Conservation (phyloP, 352 stramenopile genomes). For the Pythium rhizo-oryzae region DNA sequence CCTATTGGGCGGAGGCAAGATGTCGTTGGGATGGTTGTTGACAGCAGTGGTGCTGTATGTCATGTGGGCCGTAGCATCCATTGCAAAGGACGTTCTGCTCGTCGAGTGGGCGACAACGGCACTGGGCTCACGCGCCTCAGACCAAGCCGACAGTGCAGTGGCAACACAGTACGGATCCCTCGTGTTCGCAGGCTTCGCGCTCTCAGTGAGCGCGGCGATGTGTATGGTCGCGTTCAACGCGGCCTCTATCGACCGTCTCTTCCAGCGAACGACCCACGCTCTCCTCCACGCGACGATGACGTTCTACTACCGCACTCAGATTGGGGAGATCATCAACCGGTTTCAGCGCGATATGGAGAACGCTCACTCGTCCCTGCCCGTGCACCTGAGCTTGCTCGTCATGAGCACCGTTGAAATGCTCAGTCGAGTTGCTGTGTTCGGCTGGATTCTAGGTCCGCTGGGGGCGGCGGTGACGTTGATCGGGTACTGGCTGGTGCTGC, state of each 20-base stretch:
- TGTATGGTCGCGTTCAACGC: neutral
- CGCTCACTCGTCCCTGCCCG: slow-evolving; percentile 32
- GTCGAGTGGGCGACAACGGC: too few species aligned
- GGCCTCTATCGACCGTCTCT: slow-evolving; percentile 42
- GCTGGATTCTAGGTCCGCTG: neutral
- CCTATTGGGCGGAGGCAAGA: too few species aligned
- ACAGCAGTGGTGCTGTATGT: too few species aligned
- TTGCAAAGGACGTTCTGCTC: too few species aligned
- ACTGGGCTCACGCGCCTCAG: too few species aligned
- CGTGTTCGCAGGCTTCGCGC: too few species aligned
- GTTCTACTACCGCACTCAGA: slow-evolving; percentile 85
- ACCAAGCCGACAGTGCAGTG: too few species aligned
- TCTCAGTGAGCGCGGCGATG: too few species aligned
- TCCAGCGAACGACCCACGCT: slow-evolving; percentile 76
- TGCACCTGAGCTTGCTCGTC: neutral
- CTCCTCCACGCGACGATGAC: slow-evolving; percentile 10
- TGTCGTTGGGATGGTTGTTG: too few species aligned
- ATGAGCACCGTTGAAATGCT: neutral
- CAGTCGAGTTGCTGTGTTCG: neutral
- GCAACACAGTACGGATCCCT: too few species aligned
- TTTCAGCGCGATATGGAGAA: too few species aligned
- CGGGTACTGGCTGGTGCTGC: neutral
- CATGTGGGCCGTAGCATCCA: too few species aligned
- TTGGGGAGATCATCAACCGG: slow-evolving; percentile 84
- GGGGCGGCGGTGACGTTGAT: neutral